Base-by-base conservation (phyloP, 495 filamentous ascomycete species). In the Ramalina peruviana region DNA sequence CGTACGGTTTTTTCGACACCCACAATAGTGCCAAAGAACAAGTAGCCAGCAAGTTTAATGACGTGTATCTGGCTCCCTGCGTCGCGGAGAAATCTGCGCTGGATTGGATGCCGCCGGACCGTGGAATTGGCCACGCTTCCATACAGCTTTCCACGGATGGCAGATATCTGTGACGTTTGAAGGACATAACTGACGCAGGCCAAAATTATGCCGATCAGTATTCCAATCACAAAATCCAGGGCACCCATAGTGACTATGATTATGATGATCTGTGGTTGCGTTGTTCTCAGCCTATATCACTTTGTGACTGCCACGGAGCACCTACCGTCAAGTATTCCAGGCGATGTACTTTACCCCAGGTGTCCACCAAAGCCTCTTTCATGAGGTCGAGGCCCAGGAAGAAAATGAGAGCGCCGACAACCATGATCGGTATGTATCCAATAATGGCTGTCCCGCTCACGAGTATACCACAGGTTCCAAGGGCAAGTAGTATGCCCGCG, bases 1-100 rank as follows among this genome's bases (percentile, higher is more conserved):
- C 88, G 76, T 59, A 95, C 86, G 47, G 82, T 82, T 48, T 84
- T 83, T 64, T 98, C 92, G 3, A 98, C 88, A 30, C 82, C 83
- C 26, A 95, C 88, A 47, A 98, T 96, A 0, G 89, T 95, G 6
- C 92, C 92, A 56, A 98, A 98, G 68, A 97, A 98, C 7, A 97
- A 75, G 54, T 87, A 95, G 1, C 92, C 89, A 12, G 83, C 80
- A 23, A 97, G 75, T 64, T 96, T 97, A 53, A 88, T 84, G 48
- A 97, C 78, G 37, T 85, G 78, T 36, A 88, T 89, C 60, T 98
- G 92, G 33, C 74, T 72, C 1, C 93, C 90, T 40, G 87, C 90
- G 54, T 90, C 72, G 44, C 80, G 80, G 19, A 98, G 67, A 58
- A 86, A 98, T 23, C 83, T 76, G 49, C 90, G 83, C 57, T 98